Percentiles rank a stretch among this genome's conserved stretches.
Evolutionary conservation across 192 early-diverging fungal genomes (phyloP).

Genomic region (Entrophospora sp.): DNA sequence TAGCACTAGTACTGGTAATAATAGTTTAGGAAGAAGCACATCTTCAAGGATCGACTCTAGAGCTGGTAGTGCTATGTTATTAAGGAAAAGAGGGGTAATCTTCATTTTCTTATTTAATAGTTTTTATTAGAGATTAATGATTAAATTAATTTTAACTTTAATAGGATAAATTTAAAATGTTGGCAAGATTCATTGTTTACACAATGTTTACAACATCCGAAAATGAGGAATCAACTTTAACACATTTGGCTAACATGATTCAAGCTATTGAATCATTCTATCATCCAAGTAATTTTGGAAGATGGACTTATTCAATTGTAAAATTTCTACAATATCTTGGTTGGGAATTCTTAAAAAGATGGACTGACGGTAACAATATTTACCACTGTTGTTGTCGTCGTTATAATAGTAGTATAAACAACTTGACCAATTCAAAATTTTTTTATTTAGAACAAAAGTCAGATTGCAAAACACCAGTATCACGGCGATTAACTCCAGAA

Average conservation of each 20-base stretch:
- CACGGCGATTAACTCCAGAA: slow-evolving; percentile 47
- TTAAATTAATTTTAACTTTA: background rate
- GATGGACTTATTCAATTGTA: slow-evolving; percentile 70
- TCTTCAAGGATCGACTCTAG: slow-evolving; percentile 28
- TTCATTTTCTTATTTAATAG: background rate
- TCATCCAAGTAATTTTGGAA: slow-evolving; percentile 88
- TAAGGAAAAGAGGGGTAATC: slow-evolving; percentile 27
- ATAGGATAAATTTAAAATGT: slow-evolving; percentile 45
- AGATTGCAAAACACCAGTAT: slow-evolving; percentile 54
- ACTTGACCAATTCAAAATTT: background rate
- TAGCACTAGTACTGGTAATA: slow-evolving; percentile 37
- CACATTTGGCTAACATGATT: slow-evolving; percentile 65
- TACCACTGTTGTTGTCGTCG: background rate
- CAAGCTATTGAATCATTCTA: slow-evolving; percentile 81
- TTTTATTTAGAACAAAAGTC: slow-evolving; percentile 33
- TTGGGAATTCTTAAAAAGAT: slow-evolving; percentile 59
- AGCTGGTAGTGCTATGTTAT: slow-evolving; percentile 27
- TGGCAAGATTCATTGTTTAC: slow-evolving; percentile 74
- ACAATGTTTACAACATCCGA: slow-evolving; percentile 51
- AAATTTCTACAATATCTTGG: slow-evolving; percentile 60
- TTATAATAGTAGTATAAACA: background rate
- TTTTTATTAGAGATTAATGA: background rate
- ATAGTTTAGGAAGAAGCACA: slow-evolving; percentile 40
- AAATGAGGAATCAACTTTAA: slow-evolving; percentile 40
- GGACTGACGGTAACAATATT: slow-evolving; percentile 32